Evolutionary conservation across 805 yeast genomes (phyloP).

Genomic region (Saccharomycopsis capsularis): DNA sequence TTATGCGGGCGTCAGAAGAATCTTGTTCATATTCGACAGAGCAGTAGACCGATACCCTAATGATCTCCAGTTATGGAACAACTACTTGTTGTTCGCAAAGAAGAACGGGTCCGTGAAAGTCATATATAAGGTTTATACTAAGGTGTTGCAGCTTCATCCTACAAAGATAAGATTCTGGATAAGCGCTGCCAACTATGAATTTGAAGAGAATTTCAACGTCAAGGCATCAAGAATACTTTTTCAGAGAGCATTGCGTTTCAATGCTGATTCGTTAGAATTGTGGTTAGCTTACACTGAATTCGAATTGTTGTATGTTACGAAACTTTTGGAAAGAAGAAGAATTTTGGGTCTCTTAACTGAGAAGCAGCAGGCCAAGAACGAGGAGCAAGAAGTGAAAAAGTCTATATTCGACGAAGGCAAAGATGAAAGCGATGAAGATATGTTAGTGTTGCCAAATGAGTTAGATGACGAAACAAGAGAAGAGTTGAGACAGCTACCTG

Average conservation of each 20-base stretch:
- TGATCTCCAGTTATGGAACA: conserved; percentile 70
- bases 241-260: conserved; percentile 80
- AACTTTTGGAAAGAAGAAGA: conserved; percentile 74
- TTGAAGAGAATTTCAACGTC: conserved; percentile 81
- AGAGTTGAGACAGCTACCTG: conserved; percentile 64
- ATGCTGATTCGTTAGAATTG: conserved; percentile 59
- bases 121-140: conserved; percentile 69
- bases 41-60: conserved; percentile 75
- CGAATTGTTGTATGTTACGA: conserved; percentile 80
- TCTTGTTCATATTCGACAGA: conserved; percentile 75
- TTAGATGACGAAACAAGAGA: conserved; percentile 40
- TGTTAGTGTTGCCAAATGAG: conserved; percentile 46
- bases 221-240: conserved; percentile 81
- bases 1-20: conserved; percentile 79
- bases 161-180: conserved; percentile 87
- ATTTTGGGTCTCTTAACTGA: conserved; percentile 73
- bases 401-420: conserved; percentile 28
- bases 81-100: conserved; percentile 64
- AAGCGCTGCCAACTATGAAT: conserved; percentile 89
- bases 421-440: conserved; percentile 32
- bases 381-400: conserved; percentile 31
- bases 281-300: conserved; percentile 87
- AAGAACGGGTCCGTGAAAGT: conserved; percentile 61
- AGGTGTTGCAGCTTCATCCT: conserved; percentile 83
- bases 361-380: conserved; percentile 53